Percentiles rank a stretch among this genome's conserved stretches.
Evolutionary conservation across 2,329 filamentous ascomycete species (phyloP).

Genomic region (Venturia carpophila): DNA sequence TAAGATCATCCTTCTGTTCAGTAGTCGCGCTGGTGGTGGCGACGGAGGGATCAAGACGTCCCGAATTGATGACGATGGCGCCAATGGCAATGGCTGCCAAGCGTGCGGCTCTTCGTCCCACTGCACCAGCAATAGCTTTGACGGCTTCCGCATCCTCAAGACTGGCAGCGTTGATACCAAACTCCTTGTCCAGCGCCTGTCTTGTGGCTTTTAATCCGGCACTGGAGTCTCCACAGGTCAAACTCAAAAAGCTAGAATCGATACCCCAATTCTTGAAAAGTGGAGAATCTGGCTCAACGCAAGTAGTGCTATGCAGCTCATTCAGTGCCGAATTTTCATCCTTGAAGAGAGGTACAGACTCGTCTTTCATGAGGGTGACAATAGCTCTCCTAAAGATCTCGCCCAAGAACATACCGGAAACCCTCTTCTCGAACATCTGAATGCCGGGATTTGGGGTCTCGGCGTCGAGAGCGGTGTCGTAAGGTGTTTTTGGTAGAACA

Average conservation of each 20-base stretch:
- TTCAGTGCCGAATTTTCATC: constrained; percentile 67
- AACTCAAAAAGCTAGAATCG: constrained; percentile 83
- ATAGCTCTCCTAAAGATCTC: constrained; percentile 80
- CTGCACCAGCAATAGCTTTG: constrained; percentile 71
- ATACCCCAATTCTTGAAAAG: constrained; percentile 80
- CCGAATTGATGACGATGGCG: constrained; percentile 73
- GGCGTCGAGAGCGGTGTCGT: constrained; percentile 70
- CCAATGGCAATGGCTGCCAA: constrained; percentile 82
- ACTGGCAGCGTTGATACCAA: constrained; percentile 68
- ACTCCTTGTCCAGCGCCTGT: constrained; percentile 66
- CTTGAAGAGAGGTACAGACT: constrained; percentile 62
- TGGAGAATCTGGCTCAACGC: constrained; percentile 54
- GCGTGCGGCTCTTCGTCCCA: constrained; percentile 81
- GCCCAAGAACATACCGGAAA: constrained; percentile 96
- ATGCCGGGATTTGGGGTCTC: constrained; percentile 84
- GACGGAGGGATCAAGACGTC: constrained; percentile 49
- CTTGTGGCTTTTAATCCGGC: constrained; percentile 65
- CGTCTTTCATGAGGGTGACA: constrained; percentile 61
- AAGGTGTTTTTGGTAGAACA: constrained; percentile 76
- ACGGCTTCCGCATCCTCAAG: constrained; percentile 82
- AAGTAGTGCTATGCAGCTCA: constrained; percentile 59
- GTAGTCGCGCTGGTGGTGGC: constrained; percentile 24
- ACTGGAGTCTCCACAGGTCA: constrained; percentile 72
- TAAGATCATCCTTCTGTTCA: constrained; percentile 30
- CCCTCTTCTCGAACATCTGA: constrained; percentile 98